Evolutionary conservation across 2,329 filamentous ascomycete genomes (phyloP), one percentile per base, ranked within the genome.

Genomic region (Talaromyces sp.): DNA sequence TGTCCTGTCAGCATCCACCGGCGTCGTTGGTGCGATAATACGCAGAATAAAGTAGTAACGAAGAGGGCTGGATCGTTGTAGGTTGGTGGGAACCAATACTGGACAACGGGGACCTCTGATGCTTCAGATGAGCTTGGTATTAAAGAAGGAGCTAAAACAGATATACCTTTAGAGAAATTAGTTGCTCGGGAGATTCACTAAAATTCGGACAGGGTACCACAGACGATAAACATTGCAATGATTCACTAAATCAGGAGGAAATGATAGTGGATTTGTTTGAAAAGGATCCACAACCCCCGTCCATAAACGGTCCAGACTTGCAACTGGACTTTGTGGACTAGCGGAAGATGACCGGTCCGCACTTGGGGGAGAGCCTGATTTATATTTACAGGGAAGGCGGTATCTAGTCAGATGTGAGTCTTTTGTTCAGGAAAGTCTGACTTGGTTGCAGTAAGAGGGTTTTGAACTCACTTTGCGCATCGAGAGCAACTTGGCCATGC

Each of bases 221-320:
- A 13, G 33, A 60, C 57, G 57, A 47, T 60, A 60, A 27, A 60
- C 10, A 33, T 60, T 60, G 57, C 57, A 60, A 31, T 60, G 57
- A 27, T 60, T 60, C 27, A 60, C 57, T 39, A 60, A 31, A 33
- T 60, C 57, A 9, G 57, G 57, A 60, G 57, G 57, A 43, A 45
- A 31, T 9, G 57, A 60, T 3, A 60, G 39, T 11, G 57, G 57
- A 60, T 60, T 16, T 22, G 57, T 60, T 31, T 60, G 39, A 24
- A 60, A 60, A 6, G 57, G 57, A 7, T 60, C 57, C 10, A 60
- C 57, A 14, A 60, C 16, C 10, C 57, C 57, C 14, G 57, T 31
- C 57, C 57, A 60, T 5, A 47, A 47, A 11, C 37, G 13, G 3
- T 60, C 57, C 10, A 45, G 27, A 22, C n/a, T 16, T 10, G 27